Conservation (phyloP, 1,139 yeast species). For the Protomyces pachydermus region DNA sequence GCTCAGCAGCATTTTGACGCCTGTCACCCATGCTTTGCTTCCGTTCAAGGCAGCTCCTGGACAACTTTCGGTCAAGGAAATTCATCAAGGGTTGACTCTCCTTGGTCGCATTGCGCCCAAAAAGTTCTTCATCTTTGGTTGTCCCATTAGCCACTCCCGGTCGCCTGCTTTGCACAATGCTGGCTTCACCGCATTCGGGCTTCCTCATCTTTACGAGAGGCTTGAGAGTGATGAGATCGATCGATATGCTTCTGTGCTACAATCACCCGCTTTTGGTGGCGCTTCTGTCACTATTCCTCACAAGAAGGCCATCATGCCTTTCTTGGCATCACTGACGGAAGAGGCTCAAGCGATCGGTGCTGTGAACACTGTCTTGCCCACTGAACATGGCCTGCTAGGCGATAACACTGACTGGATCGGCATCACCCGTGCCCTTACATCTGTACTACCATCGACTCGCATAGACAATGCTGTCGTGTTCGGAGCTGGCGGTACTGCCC, state of each 20-base stretch:
- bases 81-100: slow-evolving; percentile 54
- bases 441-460: slow-evolving; percentile 38
- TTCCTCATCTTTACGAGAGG: slow-evolving; percentile 68
- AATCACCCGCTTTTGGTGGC: slow-evolving; percentile 33
- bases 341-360: slow-evolving; percentile 84
- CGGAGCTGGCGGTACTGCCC: slow-evolving; percentile 97
- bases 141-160: slow-evolving; percentile 77
- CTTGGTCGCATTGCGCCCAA: slow-evolving; percentile 55
- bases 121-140: slow-evolving; percentile 72
- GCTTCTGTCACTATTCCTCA: slow-evolving; percentile 35
- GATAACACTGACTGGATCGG: slow-evolving; percentile 98
- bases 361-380: slow-evolving; percentile 74
- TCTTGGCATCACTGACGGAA: slow-evolving; percentile 45
- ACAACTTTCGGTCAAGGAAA: slow-evolving; percentile 53
- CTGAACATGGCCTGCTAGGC: slow-evolving; percentile 51
- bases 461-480: slow-evolving; percentile 55
- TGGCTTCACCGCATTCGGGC: slow-evolving; percentile 62
- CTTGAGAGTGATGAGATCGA: slow-evolving; percentile 65
- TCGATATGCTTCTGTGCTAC: slow-evolving; percentile 34
- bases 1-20: slow-evolving; percentile 69
- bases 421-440: slow-evolving; percentile 51
- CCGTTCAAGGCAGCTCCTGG: slow-evolving; percentile 75
- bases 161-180: slow-evolving; percentile 83
- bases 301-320: slow-evolving; percentile 32
- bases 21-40: slow-evolving; percentile 65